Base-by-base conservation (phyloP, 2,329 filamentous ascomycete species). In the Lojkania enalia region DNA sequence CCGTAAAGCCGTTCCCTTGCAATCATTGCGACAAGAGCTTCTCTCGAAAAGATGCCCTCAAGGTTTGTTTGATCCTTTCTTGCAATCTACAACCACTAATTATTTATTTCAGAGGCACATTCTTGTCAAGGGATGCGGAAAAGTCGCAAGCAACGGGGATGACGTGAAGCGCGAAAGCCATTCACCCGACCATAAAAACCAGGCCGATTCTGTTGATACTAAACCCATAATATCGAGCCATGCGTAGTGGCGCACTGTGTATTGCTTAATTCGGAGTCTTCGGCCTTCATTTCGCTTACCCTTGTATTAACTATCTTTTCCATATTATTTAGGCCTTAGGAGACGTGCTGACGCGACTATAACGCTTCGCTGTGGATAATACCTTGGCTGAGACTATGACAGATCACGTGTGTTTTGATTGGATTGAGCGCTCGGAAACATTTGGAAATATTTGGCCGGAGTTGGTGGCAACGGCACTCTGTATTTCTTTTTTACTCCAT, bases 1-100 rank as follows among this genome's bases (percentile, higher is more conserved):
- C 90, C 0, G 89, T 97, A 30, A 99, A 99, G 77, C 94, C 94
- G 0, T 97, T 92, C 69, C 91, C 91, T 0, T 99, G 94, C 68
- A 82, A 77, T 5, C 86, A 87, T 62, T 99, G 94, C 67, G 90
- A 95, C 50, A 97, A 97, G 80, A 94, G 88, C 66, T 99, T 99
- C 64, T 96, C 91, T 2, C 81, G 94, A 48, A 97, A 97, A 68
- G 94, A 97, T 71, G 94, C 94, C 7, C 76, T 99, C 20, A 97
- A 97, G 88, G 94, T 97, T 75, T 60, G 82, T 74, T 38, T 21
- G 16, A 21, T 12, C 14, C 13, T 44, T 16, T 15, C 36, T 2
- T 21, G 13, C 18, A 14, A 25, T 19, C 11, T n/a, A 30, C 35
- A 33, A 45, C 23, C 23, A 27, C 23, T n/a, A 27, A 9, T 27